phyloP scores from a whole-genome alignment of 169 alveolate genomes.

The Eimeria necatrix region DNA sequence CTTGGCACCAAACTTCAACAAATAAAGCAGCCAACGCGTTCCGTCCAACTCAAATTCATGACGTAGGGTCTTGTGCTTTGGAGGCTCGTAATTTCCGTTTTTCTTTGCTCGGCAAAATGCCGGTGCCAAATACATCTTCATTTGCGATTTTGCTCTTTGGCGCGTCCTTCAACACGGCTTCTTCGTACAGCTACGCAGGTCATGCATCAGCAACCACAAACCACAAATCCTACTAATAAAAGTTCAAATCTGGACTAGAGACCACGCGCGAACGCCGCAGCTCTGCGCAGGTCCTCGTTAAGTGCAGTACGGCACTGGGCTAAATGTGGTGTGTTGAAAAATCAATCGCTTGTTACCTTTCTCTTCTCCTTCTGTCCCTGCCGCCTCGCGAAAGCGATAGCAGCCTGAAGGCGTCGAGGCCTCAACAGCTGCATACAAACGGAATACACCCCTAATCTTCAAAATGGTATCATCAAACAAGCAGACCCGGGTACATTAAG shows the following conservation, averaged over 20 bases:
- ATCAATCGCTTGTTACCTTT: constrained; percentile 21
- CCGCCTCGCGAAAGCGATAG: constrained; percentile 52
- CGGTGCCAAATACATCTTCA: constrained; percentile 18
- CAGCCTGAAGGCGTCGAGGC: constrained; percentile 59
- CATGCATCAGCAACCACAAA: neutral
- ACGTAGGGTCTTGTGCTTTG: neutral
- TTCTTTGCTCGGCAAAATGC: neutral
- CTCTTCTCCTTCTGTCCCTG: constrained; percentile 66
- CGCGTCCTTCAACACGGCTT: constrained; percentile 6
- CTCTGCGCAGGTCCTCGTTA: neutral
- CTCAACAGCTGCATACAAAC: constrained; percentile 53
- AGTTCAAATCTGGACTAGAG: neutral
- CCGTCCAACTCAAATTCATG: too few species aligned
- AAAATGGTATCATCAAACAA: too few species aligned
- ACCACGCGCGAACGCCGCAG: neutral
- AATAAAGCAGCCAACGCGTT: too few species aligned
- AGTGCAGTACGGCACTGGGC: neutral
- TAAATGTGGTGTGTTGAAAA: neutral
- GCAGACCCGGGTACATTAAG: too few species aligned
- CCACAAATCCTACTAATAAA: neutral
- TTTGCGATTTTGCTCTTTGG: constrained; percentile 39
- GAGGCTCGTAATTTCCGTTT: neutral
- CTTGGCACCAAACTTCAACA: too few species aligned
- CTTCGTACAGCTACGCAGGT: constrained; percentile 7
- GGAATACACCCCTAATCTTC: neutral